Percentiles rank a stretch among this genome's conserved stretches.
phyloP scores from a whole-genome alignment of 169 alveolate genomes.

The Eimeria necatrix region DNA sequence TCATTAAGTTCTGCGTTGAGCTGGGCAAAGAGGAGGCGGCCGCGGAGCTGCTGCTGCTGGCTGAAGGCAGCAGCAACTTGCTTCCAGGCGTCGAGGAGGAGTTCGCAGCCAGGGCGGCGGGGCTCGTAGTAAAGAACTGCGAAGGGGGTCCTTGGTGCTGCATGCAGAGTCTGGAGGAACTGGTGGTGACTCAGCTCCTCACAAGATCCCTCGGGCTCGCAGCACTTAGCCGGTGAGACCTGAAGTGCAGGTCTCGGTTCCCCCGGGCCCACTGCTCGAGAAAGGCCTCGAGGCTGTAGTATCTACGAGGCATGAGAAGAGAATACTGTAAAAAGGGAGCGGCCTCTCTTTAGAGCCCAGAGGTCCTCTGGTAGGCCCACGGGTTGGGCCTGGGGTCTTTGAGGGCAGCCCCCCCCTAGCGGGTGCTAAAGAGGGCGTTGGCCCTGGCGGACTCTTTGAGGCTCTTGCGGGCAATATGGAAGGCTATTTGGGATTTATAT shows the following conservation, averaged over 20 bases:
- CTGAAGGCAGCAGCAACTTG: neutral
- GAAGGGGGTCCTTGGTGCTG: neutral
- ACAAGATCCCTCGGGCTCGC: neutral
- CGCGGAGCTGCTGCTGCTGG: neutral
- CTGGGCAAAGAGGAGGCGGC: slow-evolving; percentile 29
- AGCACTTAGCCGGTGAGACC: slow-evolving; percentile 21
- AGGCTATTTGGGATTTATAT: slow-evolving; percentile 31
- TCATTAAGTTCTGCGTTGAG: slow-evolving; percentile 7
- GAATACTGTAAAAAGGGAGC: slow-evolving; percentile 49
- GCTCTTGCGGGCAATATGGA: slow-evolving; percentile 9
- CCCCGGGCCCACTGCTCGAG: slow-evolving; percentile 32
- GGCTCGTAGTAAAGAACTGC: slow-evolving; percentile 62
- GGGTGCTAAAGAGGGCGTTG: slow-evolving; percentile 14
- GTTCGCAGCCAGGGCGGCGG: slow-evolving; percentile 13
- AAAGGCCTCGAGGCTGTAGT: slow-evolving; percentile 19
- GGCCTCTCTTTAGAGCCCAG: neutral
- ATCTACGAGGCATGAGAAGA: slow-evolving; percentile 33
- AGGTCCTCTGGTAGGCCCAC: neutral
- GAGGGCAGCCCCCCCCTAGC: slow-evolving; percentile 63
- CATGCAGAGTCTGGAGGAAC: neutral
- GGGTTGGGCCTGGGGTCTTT: slow-evolving; percentile 1
- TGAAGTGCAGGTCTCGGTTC: slow-evolving; percentile 12
- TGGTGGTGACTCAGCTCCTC: slow-evolving; percentile 38
- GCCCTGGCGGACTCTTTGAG: slow-evolving; percentile 42
- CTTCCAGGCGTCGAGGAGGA: slow-evolving; percentile 26